Evolutionary conservation across 345 rosid species (phyloP), one percentile per base, ranked within the genome.

Genomic region (Orychophragmus violaceus): DNA sequence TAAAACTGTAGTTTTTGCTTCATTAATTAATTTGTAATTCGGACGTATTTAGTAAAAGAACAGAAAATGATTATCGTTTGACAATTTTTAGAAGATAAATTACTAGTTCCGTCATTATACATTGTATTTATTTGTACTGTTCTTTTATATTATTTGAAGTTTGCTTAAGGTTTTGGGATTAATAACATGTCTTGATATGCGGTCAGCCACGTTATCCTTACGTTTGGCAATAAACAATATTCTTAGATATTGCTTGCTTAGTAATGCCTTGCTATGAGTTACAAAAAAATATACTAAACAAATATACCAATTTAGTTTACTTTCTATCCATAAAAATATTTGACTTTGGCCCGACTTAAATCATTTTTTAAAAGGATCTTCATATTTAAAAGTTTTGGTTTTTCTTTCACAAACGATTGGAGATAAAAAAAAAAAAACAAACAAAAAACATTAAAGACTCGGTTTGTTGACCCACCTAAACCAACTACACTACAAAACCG

Each of bases 191-290:
- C 21, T 72, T 37, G 53, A 37, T n/a, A n/a, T 64, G 37, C 50
- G 76, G 62, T 64, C 66, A 64, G 48, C 71, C 61, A 64, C 71
- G 66, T 70, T 25, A 48, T 59, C 51, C 60, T 4, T 36, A 39
- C 44, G 63, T 22, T 18, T 52, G 54, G 6, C 33, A 36, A 48
- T 35, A 68, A 23, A 68, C 13, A 68, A 13, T 17, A 24, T 51
- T n/a, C 8, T 1, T 17, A 6, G 13, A 19, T 37, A 42, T 70
- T 52, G 58, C 56, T 51, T 56, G 55, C 75, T 62, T 62, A 4
- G 11, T 39, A 13, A 36, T 48, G 16, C 44, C 9, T 37, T 50
- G 10, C 54, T n/a, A 21, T 37, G 45, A 51, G 27, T 50, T 69
- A 21, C 27, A 23, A 21, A 46, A 5, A 5, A 17, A 9, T 23